These are phyloP conservation scores for Carnegiea gigantea DNA, from an alignment of 179 eudicot species.

Conservation along the genomic window DNA sequence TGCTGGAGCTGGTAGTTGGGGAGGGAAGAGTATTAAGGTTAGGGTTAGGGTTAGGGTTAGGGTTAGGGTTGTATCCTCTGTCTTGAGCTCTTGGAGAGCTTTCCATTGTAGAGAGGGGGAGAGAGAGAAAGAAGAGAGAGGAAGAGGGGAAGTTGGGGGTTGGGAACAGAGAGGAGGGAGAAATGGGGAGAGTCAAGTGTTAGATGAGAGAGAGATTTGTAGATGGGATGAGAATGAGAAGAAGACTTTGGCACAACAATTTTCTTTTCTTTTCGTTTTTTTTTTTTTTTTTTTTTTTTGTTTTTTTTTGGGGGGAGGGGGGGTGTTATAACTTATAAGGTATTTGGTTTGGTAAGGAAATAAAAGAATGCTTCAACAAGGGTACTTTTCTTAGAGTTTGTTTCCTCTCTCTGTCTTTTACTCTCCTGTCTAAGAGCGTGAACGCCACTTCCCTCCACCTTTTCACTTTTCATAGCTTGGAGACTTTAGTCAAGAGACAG, in stretches of 20 bases:
- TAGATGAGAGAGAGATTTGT: neutral
- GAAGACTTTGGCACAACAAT: conserved; percentile 14
- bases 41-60: neutral
- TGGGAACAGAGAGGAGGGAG: neutral
- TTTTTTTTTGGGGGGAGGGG: too few relatives aligned
- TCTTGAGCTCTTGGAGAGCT: conserved; percentile 20
- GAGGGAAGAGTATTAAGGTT: conserved; percentile 16
- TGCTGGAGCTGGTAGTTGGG: conserved; percentile 18
- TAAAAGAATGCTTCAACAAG: neutral
- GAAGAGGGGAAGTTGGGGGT: neutral
- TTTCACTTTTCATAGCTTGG: too few relatives aligned
- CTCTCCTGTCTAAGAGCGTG: neutral
- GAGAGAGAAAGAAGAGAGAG: neutral
- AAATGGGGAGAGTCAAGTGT: neutral
- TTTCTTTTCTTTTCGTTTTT: too few relatives aligned
- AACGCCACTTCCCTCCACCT: neutral
- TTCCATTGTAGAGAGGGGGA: conserved; percentile 25
- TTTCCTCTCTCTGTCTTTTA: conserved; percentile 1
- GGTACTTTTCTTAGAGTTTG: neutral
- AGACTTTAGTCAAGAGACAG: too few relatives aligned
- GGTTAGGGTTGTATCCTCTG: neutral
- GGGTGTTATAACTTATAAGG: too few relatives aligned
- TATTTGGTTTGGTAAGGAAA: conserved; percentile 17
- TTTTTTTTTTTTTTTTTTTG: too few relatives aligned
- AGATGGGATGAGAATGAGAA: neutral